phyloP scores from a whole-genome alignment of 2,329 filamentous ascomycete genomes.

The Neonectria magnoliae region DNA sequence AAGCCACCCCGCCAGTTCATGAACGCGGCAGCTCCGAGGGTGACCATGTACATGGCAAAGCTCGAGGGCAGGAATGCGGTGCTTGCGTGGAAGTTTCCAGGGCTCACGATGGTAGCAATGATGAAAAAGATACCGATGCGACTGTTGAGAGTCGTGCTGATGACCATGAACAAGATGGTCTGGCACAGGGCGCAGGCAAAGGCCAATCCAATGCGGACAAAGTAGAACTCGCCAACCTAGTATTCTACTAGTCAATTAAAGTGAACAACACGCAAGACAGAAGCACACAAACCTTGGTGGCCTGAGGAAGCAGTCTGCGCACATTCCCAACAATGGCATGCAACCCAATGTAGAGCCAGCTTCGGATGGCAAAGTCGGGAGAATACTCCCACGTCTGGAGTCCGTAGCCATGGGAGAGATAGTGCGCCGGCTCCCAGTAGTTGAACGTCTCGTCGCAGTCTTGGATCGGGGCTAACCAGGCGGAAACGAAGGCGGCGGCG shows the following conservation, averaged over 20 bases:
- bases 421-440: constrained; percentile 98
- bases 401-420: constrained; percentile 90
- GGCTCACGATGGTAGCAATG: constrained; percentile 78
- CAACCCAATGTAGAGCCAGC: constrained; percentile 88
- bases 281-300: constrained; percentile 61
- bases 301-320: constrained; percentile 69
- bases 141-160: constrained; percentile 80
- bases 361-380: constrained; percentile 91
- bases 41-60: constrained; percentile 95
- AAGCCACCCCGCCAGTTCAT: constrained; percentile 87
- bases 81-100: constrained; percentile 93
- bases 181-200: constrained; percentile 83
- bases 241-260: constrained; percentile 16
- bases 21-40: constrained; percentile 87
- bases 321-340: constrained; percentile 79
- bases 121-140: constrained; percentile 88
- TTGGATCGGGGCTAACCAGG: constrained; percentile 88
- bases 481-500: constrained; percentile 77
- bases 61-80: constrained; percentile 89
- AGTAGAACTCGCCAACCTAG: constrained; percentile 82
- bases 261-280: not conserved
- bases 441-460: constrained; percentile 99
- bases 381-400: constrained; percentile 99
- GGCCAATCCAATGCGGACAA: constrained; percentile 79
- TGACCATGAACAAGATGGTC: constrained; percentile 80